phyloP scores from a whole-genome alignment of 768 basidiomycete species.

The Podaxis mareebaensis region DNA sequence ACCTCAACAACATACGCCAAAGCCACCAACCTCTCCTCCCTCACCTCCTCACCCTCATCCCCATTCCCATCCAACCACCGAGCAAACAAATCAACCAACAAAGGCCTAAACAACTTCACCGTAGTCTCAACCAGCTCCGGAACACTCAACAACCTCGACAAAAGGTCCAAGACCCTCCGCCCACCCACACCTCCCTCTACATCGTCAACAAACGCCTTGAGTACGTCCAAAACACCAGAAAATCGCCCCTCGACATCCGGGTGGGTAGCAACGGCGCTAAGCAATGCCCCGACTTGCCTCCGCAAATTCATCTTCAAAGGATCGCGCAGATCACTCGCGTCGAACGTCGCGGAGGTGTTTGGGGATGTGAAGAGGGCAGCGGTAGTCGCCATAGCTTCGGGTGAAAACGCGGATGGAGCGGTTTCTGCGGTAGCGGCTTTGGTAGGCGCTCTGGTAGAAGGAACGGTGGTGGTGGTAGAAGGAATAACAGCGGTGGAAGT shows the following conservation, averaged over 20 bases:
- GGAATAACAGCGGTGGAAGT: constrained; percentile 30
- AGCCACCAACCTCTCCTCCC: constrained; percentile 51
- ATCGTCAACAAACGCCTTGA: neutral
- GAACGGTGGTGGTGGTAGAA: neutral
- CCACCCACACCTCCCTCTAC: neutral
- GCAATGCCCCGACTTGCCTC: constrained; percentile 50
- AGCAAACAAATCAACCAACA: constrained; percentile 78
- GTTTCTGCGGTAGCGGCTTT: neutral
- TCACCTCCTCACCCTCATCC: constrained; percentile 48
- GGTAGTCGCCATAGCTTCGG: constrained; percentile 7
- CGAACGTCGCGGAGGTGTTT: constrained; percentile 8
- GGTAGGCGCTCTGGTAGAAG: neutral
- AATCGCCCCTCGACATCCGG: constrained; percentile 27
- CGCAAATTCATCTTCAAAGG: constrained; percentile 60
- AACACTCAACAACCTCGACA: constrained; percentile 10
- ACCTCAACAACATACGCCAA: constrained; percentile 65
- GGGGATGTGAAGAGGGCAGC: constrained; percentile 12
- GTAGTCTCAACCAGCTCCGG: constrained; percentile 34
- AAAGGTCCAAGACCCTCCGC: constrained; percentile 1
- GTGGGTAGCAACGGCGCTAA: constrained; percentile 42
- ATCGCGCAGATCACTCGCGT: constrained; percentile 34
- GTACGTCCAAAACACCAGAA: neutral
- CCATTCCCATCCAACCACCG: constrained; percentile 70
- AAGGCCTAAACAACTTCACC: constrained; percentile 69
- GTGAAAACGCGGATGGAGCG: neutral